Evolutionary conservation across 352 stramenopile species (phyloP), one percentile per base, ranked within the genome.

Genomic region (Halophytophthora polymorphica): DNA sequence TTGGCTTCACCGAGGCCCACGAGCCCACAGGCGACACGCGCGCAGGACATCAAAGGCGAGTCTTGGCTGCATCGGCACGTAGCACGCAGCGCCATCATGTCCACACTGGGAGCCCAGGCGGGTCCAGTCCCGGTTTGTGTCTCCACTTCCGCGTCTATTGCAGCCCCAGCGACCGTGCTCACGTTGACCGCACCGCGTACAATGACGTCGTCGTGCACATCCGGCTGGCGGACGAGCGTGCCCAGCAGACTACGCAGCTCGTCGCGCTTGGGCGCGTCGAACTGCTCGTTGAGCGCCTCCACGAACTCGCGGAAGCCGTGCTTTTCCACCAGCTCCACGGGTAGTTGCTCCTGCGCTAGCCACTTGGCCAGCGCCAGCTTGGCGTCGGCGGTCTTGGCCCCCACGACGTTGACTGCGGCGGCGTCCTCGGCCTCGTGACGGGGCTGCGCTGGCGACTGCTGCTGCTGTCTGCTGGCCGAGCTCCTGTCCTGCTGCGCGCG

Each of bases 341-440:
- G 68, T 28, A 84, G 50, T 33, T 79, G 61, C 29, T 84, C 73
- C 17, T 67, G 54, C 14, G 65, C 56, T 22, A 84, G 59, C 73
- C 73, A 84, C 36, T 45, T 46, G 14, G 61, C 67, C 14, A 84
- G 41, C 29, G 58, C 59, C 4, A 64, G 60, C 28, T 66, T 79
- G 47, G 70, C 67, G 19, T 58, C 50, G 13, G 34, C 61, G 21
- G 58, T 50, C 23, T 50, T 55, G 17, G 66, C 34, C 41, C 61
- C 19, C 3, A 54, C 18, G 31, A 50, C 44, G n/a, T 57, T 22
- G 3, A 15, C 35, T 2, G 12, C 33, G n/a, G n/a, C n/a, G n/a
- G 29, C 42, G 7, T 23, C 52, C 12, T 41, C 39, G 23, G 22
- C 19, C 23, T 11, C 17, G 12, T 14, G 29, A 25, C n/a, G n/a